Percentiles rank a stretch among this genome's conserved stretches.
These are phyloP conservation scores for Phoma sp. DNA, from an alignment of 2,329 filamentous ascomycete genomes.

Conservation along the genomic window DNA sequence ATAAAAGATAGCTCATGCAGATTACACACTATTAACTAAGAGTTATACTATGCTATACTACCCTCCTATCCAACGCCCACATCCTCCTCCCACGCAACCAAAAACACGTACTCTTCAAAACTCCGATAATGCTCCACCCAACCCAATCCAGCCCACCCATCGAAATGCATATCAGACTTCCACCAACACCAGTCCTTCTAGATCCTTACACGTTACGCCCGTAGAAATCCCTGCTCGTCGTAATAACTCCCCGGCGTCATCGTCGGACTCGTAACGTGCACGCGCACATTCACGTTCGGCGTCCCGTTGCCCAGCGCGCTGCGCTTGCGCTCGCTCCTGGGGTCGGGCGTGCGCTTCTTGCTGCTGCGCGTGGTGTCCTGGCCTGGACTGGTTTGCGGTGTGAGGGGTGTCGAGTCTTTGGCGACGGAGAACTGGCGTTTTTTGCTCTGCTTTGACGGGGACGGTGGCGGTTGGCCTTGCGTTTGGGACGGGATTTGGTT, in stretches of 20 bases:
- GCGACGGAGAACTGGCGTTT: not conserved
- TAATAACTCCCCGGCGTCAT: slow-evolving; percentile 44
- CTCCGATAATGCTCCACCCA: no score
- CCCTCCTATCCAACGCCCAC: no score
- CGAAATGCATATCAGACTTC: not conserved
- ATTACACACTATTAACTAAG: slow-evolving; percentile 18
- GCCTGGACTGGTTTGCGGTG: not conserved
- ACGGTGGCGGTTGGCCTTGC: no score
- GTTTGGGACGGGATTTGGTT: no score
- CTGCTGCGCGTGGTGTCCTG: no score
- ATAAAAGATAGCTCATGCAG: slow-evolving; percentile 2
- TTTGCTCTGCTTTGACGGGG: no score
- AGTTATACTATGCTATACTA: slow-evolving; percentile 14
- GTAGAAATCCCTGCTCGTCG: slow-evolving; percentile 44
- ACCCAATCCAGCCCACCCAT: no score
- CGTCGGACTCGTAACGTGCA: slow-evolving; percentile 25
- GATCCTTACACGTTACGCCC: slow-evolving; percentile 8
- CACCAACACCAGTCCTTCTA: no score
- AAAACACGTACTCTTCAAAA: not conserved
- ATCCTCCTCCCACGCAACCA: no score
- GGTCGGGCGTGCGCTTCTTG: not conserved
- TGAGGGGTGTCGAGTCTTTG: not conserved
- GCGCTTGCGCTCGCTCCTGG: slow-evolving; percentile 23
- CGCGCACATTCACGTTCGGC: slow-evolving; percentile 31
- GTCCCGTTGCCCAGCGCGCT: slow-evolving; percentile 28